Evolutionary conservation across 2,329 filamentous ascomycete genomes (phyloP).

Genomic region (Aspergillus thermomutatus): DNA sequence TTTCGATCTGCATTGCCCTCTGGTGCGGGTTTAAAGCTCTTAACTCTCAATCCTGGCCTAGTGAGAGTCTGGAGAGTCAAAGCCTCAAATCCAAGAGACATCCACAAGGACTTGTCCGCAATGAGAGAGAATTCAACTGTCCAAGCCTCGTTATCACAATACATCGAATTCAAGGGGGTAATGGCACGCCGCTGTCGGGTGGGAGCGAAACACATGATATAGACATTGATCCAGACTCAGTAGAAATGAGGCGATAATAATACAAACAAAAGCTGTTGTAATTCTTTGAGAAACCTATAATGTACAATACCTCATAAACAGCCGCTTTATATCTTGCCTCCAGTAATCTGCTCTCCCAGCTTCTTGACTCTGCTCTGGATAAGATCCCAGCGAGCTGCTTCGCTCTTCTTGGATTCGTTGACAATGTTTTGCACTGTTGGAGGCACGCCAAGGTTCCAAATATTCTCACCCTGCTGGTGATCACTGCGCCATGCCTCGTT

Average conservation of each 20-base stretch:
- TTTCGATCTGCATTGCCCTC: too few relatives aligned
- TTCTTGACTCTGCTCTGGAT: conserved; percentile 59
- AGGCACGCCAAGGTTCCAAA: conserved; percentile 51
- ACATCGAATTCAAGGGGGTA: neutral
- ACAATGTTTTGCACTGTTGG: conserved; percentile 37
- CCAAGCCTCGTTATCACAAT: neutral
- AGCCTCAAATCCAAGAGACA: too few relatives aligned
- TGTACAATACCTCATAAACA: conserved; percentile 19
- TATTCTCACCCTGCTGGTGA: conserved; percentile 41
- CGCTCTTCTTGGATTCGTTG: conserved; percentile 29
- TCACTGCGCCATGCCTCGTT: conserved; percentile 42
- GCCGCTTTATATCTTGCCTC: conserved; percentile 55
- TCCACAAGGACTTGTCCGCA: too few relatives aligned
- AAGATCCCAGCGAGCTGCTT: conserved; percentile 37
- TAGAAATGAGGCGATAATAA: conserved; percentile 11
- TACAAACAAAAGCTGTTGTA: conserved; percentile 4
- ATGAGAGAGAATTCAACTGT: neutral
- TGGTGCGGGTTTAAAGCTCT: too few relatives aligned
- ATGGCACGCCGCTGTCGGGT: neutral
- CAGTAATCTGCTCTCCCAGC: conserved; percentile 65
- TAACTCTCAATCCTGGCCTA: too few relatives aligned
- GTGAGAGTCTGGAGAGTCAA: too few relatives aligned
- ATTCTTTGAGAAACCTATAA: conserved; percentile 10
- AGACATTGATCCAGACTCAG: neutral
- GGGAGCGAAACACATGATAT: neutral